These are phyloP conservation scores for Aspergillus awamori DNA, from an alignment of 2,329 filamentous ascomycete genomes.

Conservation along the genomic window DNA sequence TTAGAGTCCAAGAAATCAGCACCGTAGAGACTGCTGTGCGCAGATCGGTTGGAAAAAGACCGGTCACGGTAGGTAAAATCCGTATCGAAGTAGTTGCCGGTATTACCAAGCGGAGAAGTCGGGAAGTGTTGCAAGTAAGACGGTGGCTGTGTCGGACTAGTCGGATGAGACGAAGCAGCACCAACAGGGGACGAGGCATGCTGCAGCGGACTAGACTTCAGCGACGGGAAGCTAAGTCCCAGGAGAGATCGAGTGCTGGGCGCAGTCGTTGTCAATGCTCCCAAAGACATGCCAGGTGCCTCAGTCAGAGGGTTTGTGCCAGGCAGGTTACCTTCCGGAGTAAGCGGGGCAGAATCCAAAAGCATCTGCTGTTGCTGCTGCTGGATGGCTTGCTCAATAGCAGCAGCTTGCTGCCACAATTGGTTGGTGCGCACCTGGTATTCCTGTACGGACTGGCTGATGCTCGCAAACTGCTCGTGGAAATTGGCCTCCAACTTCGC, in stretches of 20 bases:
- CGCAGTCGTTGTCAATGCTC: slow-evolving; percentile 32
- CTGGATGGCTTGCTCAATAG: slow-evolving; percentile 48
- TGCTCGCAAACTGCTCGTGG: slow-evolving; percentile 47
- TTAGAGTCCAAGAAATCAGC: slow-evolving; percentile 36
- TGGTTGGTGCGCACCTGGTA: slow-evolving; percentile 47
- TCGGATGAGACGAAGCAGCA: slow-evolving; percentile 36
- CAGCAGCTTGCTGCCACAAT: slow-evolving; percentile 47
- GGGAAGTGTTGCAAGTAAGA: slow-evolving; percentile 36
- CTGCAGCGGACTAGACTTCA: slow-evolving; percentile 41
- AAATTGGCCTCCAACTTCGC: slow-evolving; percentile 47
- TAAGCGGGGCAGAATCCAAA: slow-evolving; percentile 50
- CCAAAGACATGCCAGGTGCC: slow-evolving; percentile 24
- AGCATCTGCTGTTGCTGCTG: slow-evolving; percentile 51
- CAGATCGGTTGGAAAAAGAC: slow-evolving; percentile 47
- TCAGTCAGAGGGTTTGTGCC: slow-evolving; percentile 51
- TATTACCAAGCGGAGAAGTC: slow-evolving; percentile 37
- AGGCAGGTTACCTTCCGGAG: slow-evolving; percentile 63
- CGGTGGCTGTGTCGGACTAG: slow-evolving; percentile 38
- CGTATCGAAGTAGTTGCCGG: slow-evolving; percentile 35
- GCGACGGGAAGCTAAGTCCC: slow-evolving; percentile 39
- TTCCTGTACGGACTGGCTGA: slow-evolving; percentile 48
- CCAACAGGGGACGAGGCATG: slow-evolving; percentile 38
- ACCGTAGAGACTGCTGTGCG: slow-evolving; percentile 41
- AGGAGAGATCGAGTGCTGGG: slow-evolving; percentile 37
- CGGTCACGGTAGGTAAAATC: slow-evolving; percentile 41